Percentiles rank a stretch among this genome's conserved stretches.
Conservation (phyloP, 1,284 basidiomycete genomes). For the Cryptococcus depauperatus region DNA sequence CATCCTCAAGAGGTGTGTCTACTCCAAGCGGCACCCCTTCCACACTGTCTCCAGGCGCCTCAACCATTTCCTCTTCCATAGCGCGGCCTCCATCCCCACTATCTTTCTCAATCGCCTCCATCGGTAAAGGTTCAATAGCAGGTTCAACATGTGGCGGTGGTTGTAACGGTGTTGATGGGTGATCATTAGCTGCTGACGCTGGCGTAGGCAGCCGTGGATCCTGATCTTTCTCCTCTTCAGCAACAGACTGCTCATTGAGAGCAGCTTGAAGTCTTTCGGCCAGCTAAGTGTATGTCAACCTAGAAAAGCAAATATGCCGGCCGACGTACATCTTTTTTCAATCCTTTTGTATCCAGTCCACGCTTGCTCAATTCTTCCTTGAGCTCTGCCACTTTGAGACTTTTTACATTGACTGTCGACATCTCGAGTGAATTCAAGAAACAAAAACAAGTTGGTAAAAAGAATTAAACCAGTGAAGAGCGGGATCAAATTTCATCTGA, state of each 20-base stretch:
- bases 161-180: too few species aligned
- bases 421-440: too few species aligned
- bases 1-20: too few species aligned
- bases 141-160: too few species aligned
- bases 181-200: too few species aligned
- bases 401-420: constrained; percentile 13
- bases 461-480: too few species aligned
- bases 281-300: constrained; percentile 19
- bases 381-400: constrained; percentile 40
- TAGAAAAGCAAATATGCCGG: background rate
- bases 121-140: constrained; percentile 11
- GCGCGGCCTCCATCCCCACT: background rate
- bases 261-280: constrained; percentile 29
- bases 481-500: too few species aligned
- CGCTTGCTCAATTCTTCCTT: constrained; percentile 40
- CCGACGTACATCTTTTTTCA: constrained; percentile 42
- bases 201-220: background rate
- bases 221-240: background rate
- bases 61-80: background rate
- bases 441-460: too few species aligned
- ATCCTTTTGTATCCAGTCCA: constrained; percentile 32
- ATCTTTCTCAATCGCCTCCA: background rate
- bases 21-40: too few species aligned
- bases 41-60: background rate
- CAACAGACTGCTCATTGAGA: background rate